Base-by-base conservation (phyloP, 257 asterid species). In the Rubia yunnanensis region DNA sequence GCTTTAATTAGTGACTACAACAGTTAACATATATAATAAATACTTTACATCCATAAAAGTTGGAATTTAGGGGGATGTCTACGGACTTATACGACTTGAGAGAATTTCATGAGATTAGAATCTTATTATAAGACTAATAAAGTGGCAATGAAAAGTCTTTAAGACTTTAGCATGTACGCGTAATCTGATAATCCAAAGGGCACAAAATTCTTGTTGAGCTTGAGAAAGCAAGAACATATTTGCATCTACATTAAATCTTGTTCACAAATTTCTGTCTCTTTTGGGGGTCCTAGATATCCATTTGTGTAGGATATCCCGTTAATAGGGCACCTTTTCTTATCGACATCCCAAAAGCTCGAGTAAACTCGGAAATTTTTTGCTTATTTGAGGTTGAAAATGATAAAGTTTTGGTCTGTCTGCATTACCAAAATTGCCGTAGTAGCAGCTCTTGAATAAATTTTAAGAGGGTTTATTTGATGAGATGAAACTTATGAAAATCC, bases 31-130 rank as follows among this genome's bases (percentile, higher is more conserved):
- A 44, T 3, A 15, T 44, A 0, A 15, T 44, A 44, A 44, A 15
- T 44, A 44, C 17, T 44, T 44, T 3, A 44, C 52, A 44, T 39
- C 17, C 20, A 11, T 5, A 63, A 70, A 63, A 57, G 65, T 72
- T 68, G 74, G 71, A 72, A 72, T 66, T 54, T 65, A 34, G 61
- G 54, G 52, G 52, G 52, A 28, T 30, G 22, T 36, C 35, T 62
- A 52, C 72, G 67, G 75, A 72, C 70, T 20, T 31, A 49, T 18
- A 57, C 26, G 39, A 57, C 38, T 57, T 11, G 8, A 57, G 15
- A 17, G 63, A 57, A 28, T 27, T 8, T 10, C 2, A 26, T 14
- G 27, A 24, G 7, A 41, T 11, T 27, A 53, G 48, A 66, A 49
- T 48, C 68, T 15, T 57, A 28, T 28, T 27, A 27, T 15, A 35